Base-by-base conservation (phyloP, 2,329 filamentous ascomycete genomes). In the Chaetothyriales sp. region DNA sequence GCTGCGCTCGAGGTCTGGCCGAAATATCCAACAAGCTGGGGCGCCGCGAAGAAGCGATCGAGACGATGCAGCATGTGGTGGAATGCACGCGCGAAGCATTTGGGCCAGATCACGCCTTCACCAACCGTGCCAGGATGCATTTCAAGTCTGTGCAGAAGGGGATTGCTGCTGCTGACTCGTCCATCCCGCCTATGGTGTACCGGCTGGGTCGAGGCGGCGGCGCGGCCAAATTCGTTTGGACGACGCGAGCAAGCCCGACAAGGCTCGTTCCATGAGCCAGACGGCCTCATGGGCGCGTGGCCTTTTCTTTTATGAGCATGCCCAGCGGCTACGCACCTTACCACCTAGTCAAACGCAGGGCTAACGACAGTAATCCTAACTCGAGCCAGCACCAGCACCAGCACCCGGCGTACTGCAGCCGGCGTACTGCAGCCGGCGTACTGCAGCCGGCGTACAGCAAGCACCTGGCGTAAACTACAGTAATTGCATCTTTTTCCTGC, bases 181-280 rank as follows among this genome's bases (percentile, higher is more conserved):
- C 56, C 5, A 54, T 61, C 43, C 59, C 59, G 45, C 58, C 58
- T 7, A 58, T 60, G 56, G 59, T 61, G 9, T 61, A 61, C 50
- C 49, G 59, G 28, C 44, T 61, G 8, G 59, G 59, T 5, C 56
- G 59, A 46, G 59, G 59, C 25, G 59, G 59, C 20, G 53, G 50
- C 45, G 59, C 59, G 18, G 59, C 59, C 43, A 61, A 59, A 50
- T 56, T 57, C 47, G 55, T 61, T 20, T 61, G 59, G 59, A 59
- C 54, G 48, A 59, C 59, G 9, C 50, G 59, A 43, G 54, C 55
- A 20, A 60, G 58, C 53, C 59, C 59, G 18, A 57, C 56, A 22
- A 48, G 59, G 20, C 46, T 60, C 29, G 56, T 58, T 44, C 54
- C 58, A 44, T 60, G 51, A 33, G 28, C 43, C 25, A 15, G n/a